Evolutionary conservation across 441 rosid genomes (phyloP), one percentile per base, ranked within the genome.

Genomic region (Syzygium malaccense): DNA sequence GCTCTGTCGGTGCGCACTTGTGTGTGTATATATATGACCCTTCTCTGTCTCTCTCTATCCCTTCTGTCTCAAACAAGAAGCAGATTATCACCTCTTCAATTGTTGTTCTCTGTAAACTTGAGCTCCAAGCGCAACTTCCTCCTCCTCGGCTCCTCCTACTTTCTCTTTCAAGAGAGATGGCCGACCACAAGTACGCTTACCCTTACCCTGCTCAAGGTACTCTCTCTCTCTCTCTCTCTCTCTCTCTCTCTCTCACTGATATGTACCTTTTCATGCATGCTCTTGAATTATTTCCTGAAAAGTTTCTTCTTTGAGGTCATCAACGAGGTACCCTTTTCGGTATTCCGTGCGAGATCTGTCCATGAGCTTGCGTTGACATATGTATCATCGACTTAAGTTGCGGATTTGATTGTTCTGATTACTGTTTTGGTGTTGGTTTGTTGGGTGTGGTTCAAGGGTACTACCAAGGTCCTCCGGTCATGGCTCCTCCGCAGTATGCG

Each of bases 401-500:
- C 79, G 64, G 71, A 55, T 49, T 55, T 14, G 49, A 26, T 57
- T 23, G 4, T 86, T 78, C 26, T 58, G 86, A 57, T 32, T 25
- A 53, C 13, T 75, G 25, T 84, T 30, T 37, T 12, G 18, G 18
- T 45, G 55, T 64, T 62, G 54, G 15, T 79, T 41, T 85, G 90
- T 86, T 57, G 49, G 32, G 18, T 75, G 58, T 6, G 19, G 49
- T 86, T 56, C 26, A 45, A 94, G 96, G 96, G 64, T 94, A 95
- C 90, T 96, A 94, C 88, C 98, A 95, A 91, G 98, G 96, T 15
- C 98, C 96, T 5, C 98, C 97, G 3, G 98, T 95, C 87, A 87
- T 93, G 95, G 94, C 98, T 18, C 98, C 98, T 30, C 98, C 98
- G 20, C 96, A 93, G 68, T 94, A 89, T 32, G 54, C 94, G 86